Evolutionary conservation across 257 asterid genomes (phyloP).

Genomic region (Solanum gandarillasii): DNA sequence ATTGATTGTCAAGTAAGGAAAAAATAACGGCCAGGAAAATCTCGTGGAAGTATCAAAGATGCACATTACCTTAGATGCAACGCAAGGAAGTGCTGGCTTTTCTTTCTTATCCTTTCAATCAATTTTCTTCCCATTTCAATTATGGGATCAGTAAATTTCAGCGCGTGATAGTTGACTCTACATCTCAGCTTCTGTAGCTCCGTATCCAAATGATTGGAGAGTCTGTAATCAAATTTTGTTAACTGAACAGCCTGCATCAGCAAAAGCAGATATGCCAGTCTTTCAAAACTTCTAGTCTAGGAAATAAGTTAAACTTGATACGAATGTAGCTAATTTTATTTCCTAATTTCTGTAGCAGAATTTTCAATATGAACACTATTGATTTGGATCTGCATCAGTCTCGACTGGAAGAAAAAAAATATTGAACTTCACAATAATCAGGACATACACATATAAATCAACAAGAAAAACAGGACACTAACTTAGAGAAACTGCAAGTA

Average conservation of each 20-base stretch:
- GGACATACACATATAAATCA: not conserved
- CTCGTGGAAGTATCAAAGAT: not conserved
- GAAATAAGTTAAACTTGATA: not conserved
- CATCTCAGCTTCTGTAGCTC: conserved; percentile 72
- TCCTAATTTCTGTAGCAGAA: not conserved
- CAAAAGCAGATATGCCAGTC: not conserved
- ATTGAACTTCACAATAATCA: not conserved
- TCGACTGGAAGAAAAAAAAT: not conserved
- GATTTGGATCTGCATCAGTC: not conserved
- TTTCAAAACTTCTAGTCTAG: not conserved
- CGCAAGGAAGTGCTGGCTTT: conserved; percentile 47
- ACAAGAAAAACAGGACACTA: not conserved
- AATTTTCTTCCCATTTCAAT: conserved; percentile 47
- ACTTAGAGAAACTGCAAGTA: not conserved
- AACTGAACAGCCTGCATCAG: conserved; percentile 54
- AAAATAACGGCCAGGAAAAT: not conserved
- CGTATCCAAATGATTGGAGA: conserved; percentile 40
- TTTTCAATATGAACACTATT: not conserved
- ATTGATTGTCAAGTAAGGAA: not conserved
- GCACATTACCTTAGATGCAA: conserved; percentile 52
- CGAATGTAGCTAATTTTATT: not conserved
- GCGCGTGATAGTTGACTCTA: conserved; percentile 60
- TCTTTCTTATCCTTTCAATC: conserved; percentile 46
- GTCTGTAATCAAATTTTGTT: conserved; percentile 64
- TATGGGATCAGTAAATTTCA: conserved; percentile 56